Evolutionary conservation across 2,329 filamentous ascomycete species (phyloP).

Genomic region (Fonsecaea monophora): DNA sequence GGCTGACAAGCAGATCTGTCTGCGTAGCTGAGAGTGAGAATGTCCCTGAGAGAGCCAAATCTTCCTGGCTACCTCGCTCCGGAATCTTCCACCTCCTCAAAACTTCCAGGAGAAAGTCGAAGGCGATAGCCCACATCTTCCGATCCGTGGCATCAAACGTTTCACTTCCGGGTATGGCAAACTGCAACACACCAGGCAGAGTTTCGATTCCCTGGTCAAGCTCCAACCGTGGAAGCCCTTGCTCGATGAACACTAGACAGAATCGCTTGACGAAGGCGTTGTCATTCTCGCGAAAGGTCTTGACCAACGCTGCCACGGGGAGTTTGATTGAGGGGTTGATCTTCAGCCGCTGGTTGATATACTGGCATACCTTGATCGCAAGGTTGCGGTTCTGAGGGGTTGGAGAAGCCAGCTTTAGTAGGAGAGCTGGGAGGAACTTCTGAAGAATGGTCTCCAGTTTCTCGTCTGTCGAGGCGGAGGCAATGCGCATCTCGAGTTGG

Average conservation of each 20-base stretch:
- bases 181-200: constrained; percentile 72
- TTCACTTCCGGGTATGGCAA: constrained; percentile 55
- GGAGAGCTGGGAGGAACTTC: constrained; percentile 78
- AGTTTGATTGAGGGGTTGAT: constrained; percentile 71
- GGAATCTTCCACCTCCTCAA: constrained; percentile 73
- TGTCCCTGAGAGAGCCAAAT: constrained; percentile 68
- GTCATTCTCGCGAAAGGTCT: constrained; percentile 84
- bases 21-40: constrained; percentile 75
- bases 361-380: constrained; percentile 73
- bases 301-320: constrained; percentile 81
- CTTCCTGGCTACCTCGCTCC: constrained; percentile 77
- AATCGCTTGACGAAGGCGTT: constrained; percentile 82
- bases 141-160: constrained; percentile 47
- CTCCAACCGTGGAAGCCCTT: constrained; percentile 72
- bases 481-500: constrained; percentile 84
- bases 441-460: constrained; percentile 81
- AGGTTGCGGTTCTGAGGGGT: constrained; percentile 81
- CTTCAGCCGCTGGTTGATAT: constrained; percentile 71
- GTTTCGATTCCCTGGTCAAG: constrained; percentile 71
- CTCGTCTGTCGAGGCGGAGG: constrained; percentile 79
- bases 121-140: constrained; percentile 69
- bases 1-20: constrained; percentile 73
- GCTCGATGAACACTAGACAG: constrained; percentile 86
- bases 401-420: constrained; percentile 85
- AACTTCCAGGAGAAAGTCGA: constrained; percentile 81